Base-by-base conservation (phyloP, 2,329 filamentous ascomycete species). In the Paecilomyces fulvus region DNA sequence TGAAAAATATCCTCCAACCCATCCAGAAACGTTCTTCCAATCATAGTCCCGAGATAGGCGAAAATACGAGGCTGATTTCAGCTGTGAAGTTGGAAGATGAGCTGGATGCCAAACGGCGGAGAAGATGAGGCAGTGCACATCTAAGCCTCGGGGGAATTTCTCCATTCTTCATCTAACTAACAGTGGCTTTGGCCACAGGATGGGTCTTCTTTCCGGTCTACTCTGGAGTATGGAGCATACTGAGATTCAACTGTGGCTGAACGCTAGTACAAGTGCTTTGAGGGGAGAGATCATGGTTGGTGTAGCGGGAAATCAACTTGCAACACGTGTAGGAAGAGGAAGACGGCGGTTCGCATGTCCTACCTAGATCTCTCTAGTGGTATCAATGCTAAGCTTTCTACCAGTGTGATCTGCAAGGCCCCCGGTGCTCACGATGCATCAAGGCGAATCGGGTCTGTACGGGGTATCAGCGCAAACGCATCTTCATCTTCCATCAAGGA, bases 301-400 rank as follows among this genome's bases (percentile, higher is more conserved):
- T 2, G 52, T 53, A n/a, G 52, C 52, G 21, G 52, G 11, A 53
- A 53, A 30, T 53, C 52, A 12, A 21, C 20, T 21, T 53, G 52
- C 43, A 53, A 53, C 17, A 53, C 52, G 8, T 53, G 52, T 9
- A 28, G 52, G 52, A 43, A 53, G 20, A 53, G 52, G 52, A 53
- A 43, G 20, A 30, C 46, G 2, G 43, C 33, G 31, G 52, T 53
- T 14, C 30, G 52, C 17, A 14, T 28, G 2, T 3, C 25, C 25
- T 28, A 5, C 25, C 25, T 28, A 28, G 25, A 7, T 28, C 25
- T 28, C 25, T 28, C 25, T 5, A 28, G 25, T 28, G 25, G 21
- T 52, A 28, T 28, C 25, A 28, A 28, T 7, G 25, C 25, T 28
- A 28, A 28, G 5, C 25, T 28, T 28, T 17, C 14, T 43, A 7